Base-by-base conservation (phyloP, 2,329 filamentous ascomycete species). In the Hypoxylon sp. region DNA sequence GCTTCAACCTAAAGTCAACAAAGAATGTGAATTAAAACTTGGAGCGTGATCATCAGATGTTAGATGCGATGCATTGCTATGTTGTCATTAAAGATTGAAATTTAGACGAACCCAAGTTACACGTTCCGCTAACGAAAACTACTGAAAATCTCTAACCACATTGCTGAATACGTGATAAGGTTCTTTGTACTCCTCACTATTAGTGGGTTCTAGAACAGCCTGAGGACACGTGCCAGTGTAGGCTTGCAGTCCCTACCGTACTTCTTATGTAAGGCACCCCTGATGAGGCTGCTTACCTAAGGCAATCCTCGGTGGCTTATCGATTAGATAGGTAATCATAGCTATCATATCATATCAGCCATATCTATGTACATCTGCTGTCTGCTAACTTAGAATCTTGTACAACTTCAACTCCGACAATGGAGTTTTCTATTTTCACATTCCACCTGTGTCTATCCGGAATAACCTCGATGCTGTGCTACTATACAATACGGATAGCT, bases 221-320 rank as follows among this genome's bases (percentile, higher is more conserved):
- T 71, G 47, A 72, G 70, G 68, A 72, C 70, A 72, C 70, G 70
- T 72, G 70, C 70, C 70, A 70, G 57, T 17, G 64, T 70, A 42
- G 63, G 66, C 47, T 64, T 65, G 59, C 48, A 47, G 50, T 31
- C 6, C 6, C 4, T 26, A 6, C 5, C 26, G 19, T 22, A 22
- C 19, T 22, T 22, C 19, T 22, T 22, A 22, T 22, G 19, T 22
- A 22, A 22, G 19, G 19, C 19, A 22, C 19, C 19, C 3, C 19
- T n/a, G n/a, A n/a, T n/a, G n/a, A 48, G 14, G 24, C 46, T 50
- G 24, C 37, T 60, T 60, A 60, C 29, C 29, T 31, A 31, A 31
- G 5, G 37, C 44, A 60, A 52, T 17, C 11, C 22, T 26, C 5
- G 1, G 24, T 53, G 31, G 17, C 31, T 50, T 59, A 65, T 65